Conservation (phyloP, 257 asterid genomes). For the Hygrophila difformis region DNA sequence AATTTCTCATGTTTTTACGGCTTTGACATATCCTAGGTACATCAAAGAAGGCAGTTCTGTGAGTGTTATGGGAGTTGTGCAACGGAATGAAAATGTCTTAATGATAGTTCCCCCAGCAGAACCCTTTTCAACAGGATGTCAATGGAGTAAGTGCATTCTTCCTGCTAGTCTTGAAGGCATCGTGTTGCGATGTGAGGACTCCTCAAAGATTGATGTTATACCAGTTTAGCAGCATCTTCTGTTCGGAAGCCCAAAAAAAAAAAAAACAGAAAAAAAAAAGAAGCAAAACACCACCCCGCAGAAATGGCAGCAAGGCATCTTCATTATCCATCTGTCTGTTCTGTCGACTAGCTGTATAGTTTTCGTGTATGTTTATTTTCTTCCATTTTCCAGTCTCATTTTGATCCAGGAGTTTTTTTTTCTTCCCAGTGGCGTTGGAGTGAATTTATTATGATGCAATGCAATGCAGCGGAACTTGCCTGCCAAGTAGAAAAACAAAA, state of each 20-base stretch:
- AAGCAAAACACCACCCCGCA: constrained; percentile 8
- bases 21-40: constrained; percentile 29
- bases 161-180: constrained; percentile 67
- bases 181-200: constrained; percentile 56
- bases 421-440: constrained; percentile 23
- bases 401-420: constrained; percentile 18
- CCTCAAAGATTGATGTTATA: constrained; percentile 49
- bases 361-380: constrained; percentile 17
- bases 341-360: constrained; percentile 36
- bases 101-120: constrained; percentile 67
- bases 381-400: constrained; percentile 16
- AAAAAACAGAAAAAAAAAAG: neutral
- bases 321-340: too few species aligned
- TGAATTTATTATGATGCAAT: constrained; percentile 33
- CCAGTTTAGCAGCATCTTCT: constrained; percentile 36
- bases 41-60: constrained; percentile 69
- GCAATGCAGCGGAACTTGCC: constrained; percentile 22
- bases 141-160: constrained; percentile 58
- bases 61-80: constrained; percentile 70
- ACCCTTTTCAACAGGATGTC: constrained; percentile 59
- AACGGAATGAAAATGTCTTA: constrained; percentile 52
- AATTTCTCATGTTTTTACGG: neutral
- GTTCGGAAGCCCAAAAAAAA: neutral
- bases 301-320: constrained; percentile 16
- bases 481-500: neutral